These are phyloP conservation scores for Epichloe bromicola DNA, from an alignment of 2,329 filamentous ascomycete genomes.

Conservation along the genomic window DNA sequence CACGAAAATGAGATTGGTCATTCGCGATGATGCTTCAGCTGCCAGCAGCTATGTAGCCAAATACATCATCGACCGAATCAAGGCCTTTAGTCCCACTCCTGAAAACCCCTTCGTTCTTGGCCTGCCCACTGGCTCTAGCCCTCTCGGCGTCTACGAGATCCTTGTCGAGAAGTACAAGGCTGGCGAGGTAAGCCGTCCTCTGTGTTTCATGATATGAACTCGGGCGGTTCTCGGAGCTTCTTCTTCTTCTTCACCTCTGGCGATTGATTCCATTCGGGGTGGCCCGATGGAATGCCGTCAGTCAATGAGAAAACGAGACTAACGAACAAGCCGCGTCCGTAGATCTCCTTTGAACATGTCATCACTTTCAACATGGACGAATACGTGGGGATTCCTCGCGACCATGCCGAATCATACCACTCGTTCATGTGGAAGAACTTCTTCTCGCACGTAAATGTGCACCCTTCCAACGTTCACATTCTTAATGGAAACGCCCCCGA, in stretches of 20 bases:
- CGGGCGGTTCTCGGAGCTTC: no score
- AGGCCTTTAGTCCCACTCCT: conserved; percentile 58
- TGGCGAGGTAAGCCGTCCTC: conserved; percentile 31
- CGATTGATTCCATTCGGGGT: background rate
- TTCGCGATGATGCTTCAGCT: conserved; percentile 55
- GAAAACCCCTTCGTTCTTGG: conserved; percentile 70
- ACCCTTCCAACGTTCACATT: conserved; percentile 72
- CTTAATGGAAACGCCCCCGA: conserved; percentile 69
- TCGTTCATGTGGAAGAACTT: conserved; percentile 91
- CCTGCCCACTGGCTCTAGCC: conserved; percentile 71
- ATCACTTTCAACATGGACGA: conserved; percentile 94
- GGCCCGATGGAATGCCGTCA: background rate
- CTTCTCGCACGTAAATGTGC: conserved; percentile 74
- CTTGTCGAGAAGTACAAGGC: conserved; percentile 60
- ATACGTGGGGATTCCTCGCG: conserved; percentile 71
- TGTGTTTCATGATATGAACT: background rate
- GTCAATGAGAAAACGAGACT: background rate
- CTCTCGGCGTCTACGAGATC: conserved; percentile 63
- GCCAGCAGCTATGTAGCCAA: conserved; percentile 68
- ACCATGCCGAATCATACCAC: conserved; percentile 78
- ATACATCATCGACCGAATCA: conserved; percentile 74
- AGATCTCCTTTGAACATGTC: conserved; percentile 78
- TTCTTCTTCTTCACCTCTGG: no score
- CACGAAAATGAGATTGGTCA: conserved; percentile 62
- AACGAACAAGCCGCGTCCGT: background rate